Base-by-base conservation (phyloP, 2,329 filamentous ascomycete genomes). In the Monilinia polystroma region DNA sequence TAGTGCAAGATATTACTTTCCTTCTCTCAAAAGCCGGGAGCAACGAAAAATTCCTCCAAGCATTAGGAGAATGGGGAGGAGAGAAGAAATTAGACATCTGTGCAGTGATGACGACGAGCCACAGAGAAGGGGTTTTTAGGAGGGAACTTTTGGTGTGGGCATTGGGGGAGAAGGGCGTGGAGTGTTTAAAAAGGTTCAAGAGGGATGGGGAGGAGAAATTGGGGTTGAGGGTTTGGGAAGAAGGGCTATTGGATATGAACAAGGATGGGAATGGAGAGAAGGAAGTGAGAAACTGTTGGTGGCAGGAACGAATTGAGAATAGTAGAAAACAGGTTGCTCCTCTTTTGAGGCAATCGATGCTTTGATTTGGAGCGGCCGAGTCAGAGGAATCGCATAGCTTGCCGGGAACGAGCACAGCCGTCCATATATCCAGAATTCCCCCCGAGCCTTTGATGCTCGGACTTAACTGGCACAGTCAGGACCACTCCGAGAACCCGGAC, bases 311-410 rank as follows among this genome's bases (percentile, higher is more conserved):
- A 68, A 73, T 89, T 53, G 83, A 84, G 55, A 80, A 85, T 67
- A 89, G 87, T 72, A 80, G 88, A 70, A 90, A 90, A 77, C 87
- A 92, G 76, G 83, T 94, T 35, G 88, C 86, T 43, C 85, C 90
- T 16, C 80, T 90, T 71, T 73, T 90, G 74, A 83, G 87, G 67
- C 84, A 89, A 70, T 82, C 81, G 45, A 68, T 67, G 26, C 58
- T 60, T 38, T 60, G 29, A 60, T 26, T 18, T 38, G 0, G 14
- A 38, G 7, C 8, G 2, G n/a, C 2, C 26, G 11, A 51, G 1
- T 47, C 20, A 7, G 32, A 8, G 10, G 7, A 26, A 32, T 38
- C 4, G 3, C 4, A 18, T 18, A 20, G 45, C 8, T 38, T 32
- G 11, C 14, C 5, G 1, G 45, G 49, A 59, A 49, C 29, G 29